phyloP scores from a whole-genome alignment of 139 green algal species.

The Monoraphidium neglectum region DNA sequence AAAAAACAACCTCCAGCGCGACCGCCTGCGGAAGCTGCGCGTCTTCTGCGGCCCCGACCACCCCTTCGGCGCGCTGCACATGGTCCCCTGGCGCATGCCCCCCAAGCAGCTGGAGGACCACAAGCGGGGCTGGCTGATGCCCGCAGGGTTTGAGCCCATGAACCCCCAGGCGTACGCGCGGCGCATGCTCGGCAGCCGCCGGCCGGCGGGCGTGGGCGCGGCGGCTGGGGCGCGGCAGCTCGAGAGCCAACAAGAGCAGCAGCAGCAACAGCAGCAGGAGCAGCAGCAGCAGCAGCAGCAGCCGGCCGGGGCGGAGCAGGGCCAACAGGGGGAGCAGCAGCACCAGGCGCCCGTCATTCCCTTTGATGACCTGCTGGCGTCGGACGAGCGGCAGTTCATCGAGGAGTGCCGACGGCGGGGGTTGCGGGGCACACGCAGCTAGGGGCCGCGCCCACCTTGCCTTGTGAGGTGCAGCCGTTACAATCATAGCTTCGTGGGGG shows the following conservation, averaged over 20 bases:
- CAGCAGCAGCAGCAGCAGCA: not conserved
- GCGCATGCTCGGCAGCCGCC: constrained; percentile 24
- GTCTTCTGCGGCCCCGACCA: constrained; percentile 79
- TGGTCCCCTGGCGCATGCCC: constrained; percentile 65
- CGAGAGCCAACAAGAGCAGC: no score
- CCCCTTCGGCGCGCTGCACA: constrained; percentile 60
- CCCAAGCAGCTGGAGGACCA: constrained; percentile 56
- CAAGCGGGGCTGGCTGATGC: constrained; percentile 58
- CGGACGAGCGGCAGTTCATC: constrained; percentile 15
- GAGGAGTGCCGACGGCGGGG: not conserved
- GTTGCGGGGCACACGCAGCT: not conserved
- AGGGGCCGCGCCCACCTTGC: no score
- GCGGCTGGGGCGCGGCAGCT: not conserved
- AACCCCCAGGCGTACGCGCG: constrained; percentile 64
- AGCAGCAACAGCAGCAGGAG: constrained; percentile 14
- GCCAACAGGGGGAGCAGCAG: not conserved
- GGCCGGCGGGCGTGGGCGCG: constrained; percentile 1
- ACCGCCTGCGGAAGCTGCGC: constrained; percentile 78
- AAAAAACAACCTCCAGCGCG: constrained; percentile 79
- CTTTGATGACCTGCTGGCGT: constrained; percentile 16
- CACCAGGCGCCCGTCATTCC: not conserved
- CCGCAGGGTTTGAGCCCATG: constrained; percentile 72
- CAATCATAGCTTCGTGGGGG: no score
- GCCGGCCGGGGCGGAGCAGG: not conserved
- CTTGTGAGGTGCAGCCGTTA: no score